Conservation (phyloP, 805 yeast genomes). For the Candida tammaniensis region DNA sequence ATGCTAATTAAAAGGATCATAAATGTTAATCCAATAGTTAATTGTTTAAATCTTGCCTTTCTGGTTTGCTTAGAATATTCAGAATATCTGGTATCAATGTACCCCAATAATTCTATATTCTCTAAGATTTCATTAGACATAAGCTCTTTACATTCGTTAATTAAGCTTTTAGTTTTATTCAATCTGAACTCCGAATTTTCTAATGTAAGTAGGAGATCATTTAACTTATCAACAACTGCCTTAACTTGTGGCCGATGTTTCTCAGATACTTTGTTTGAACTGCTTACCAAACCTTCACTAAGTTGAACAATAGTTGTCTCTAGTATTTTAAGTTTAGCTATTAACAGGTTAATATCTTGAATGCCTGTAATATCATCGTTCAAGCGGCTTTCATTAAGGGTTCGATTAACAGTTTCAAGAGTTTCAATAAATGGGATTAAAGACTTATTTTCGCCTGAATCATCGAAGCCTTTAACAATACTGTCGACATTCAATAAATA, state of each 20-base stretch:
- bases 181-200: conserved; percentile 25
- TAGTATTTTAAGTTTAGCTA: conserved; percentile 17
- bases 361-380: conserved; percentile 5
- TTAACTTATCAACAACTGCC: conserved; percentile 24
- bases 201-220: conserved; percentile 25
- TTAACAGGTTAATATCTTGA: conserved; percentile 17
- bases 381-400: conserved; percentile 1
- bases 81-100: conserved; percentile 24
- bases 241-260: conserved; percentile 26
- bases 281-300: conserved; percentile 16
- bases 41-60: conserved; percentile 28
- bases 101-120: conserved; percentile 31
- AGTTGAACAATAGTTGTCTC: conserved; percentile 18
- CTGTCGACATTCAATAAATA: conserved; percentile 28
- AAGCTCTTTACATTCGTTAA: conserved; percentile 23
- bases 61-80: conserved; percentile 24
- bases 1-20: conserved; percentile 10
- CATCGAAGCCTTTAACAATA: conserved; percentile 6
- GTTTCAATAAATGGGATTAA: conserved; percentile 9
- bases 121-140: conserved; percentile 24
- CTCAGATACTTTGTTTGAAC: conserved; percentile 16
- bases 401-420: conserved; percentile 8
- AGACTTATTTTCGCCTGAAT: background rate
- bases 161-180: conserved; percentile 18
- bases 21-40: conserved; percentile 15